These are phyloP conservation scores for Diaporthe aspalathi DNA, from an alignment of 2,329 filamentous ascomycete species.

Conservation along the genomic window DNA sequence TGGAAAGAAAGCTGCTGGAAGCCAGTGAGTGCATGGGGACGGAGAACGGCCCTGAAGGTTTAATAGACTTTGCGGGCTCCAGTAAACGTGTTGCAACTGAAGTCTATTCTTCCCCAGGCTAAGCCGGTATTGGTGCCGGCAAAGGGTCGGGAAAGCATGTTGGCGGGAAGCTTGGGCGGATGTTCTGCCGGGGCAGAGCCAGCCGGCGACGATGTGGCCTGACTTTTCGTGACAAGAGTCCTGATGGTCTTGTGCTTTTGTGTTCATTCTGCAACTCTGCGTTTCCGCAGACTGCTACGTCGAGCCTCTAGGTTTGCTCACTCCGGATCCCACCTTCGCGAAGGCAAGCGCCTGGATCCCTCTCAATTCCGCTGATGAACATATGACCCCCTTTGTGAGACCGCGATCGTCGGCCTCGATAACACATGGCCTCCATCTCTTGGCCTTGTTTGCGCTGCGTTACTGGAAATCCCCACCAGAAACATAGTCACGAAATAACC, in stretches of 20 bases:
- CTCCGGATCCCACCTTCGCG: slow-evolving; percentile 14
- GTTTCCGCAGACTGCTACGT: not conserved
- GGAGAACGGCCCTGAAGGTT: slow-evolving; percentile 23
- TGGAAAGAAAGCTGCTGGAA: slow-evolving; percentile 14
- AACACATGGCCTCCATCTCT: not conserved
- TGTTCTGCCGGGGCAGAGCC: slow-evolving; percentile 13
- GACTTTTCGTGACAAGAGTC: slow-evolving; percentile 24
- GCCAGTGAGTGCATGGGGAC: not conserved
- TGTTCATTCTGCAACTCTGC: slow-evolving; percentile 1
- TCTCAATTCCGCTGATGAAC: not conserved
- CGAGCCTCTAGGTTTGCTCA: slow-evolving; percentile 18
- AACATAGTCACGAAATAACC: not conserved
- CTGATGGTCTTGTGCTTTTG: slow-evolving; percentile 1
- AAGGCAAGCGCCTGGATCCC: not conserved
- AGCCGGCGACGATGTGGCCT: slow-evolving; percentile 22
- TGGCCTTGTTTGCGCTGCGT: not conserved
- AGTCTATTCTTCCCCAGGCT: slow-evolving; percentile 22
- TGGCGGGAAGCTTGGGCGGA: not conserved
- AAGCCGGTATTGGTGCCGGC: slow-evolving; percentile 18
- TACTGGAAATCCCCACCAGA: not conserved
- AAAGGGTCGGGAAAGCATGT: slow-evolving; percentile 19
- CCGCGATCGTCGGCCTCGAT: slow-evolving; percentile 1
- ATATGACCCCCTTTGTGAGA: not conserved
- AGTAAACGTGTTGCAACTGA: slow-evolving; percentile 25
- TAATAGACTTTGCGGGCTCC: slow-evolving; percentile 26